Evolutionary conservation across 2,329 filamentous ascomycete species (phyloP), one percentile per base, ranked within the genome.

Genomic region (Fusarium sp.): DNA sequence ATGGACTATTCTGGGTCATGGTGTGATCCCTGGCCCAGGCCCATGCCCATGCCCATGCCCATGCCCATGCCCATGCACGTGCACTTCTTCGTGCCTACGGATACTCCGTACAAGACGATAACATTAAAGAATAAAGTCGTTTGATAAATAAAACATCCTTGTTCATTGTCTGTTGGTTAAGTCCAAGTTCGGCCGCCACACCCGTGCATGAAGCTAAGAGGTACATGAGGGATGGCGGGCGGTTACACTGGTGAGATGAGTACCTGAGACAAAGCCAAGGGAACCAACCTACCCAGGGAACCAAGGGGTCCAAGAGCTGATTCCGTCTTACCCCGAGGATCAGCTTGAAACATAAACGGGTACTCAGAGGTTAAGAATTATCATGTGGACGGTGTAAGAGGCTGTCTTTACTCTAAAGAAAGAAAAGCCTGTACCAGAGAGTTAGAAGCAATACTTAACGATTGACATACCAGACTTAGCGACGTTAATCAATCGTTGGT

Each of bases 171-270:
- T 25, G 7, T 30, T 25, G 55, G 50, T 6, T 56, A 22, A 46
- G 44, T 50, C 44, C 15, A 13, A 13, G 11, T 30, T 30, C 27
- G 39, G 40, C 52, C 61, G 61, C 59, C 51, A 64, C 51, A 64
- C 39, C 45, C 39, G 51, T 45, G 30, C 49, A 53, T 23, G 47
- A 35, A 39, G n/a, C 33, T 27, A n/a, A 22, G 33, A 46, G 30
- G 49, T 62, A 56, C 57, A 48, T 27, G 4, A 7, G 25, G 23
- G 23, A 44, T 25, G 5, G 37, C 35, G n/a, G 30, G 35, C 22
- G 19, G 47, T n/a, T 53, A 41, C 10, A 22, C 20, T 19, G 22
- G 35, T 9, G 8, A 33, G 19, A 15, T 22, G 54, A 45, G 47
- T 62, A 62, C 15, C 15, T 35, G 33, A 53, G 39, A 45, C 32